A percentile compares a stretch with the other conserved stretches of the same genome.
phyloP scores from a whole-genome alignment of 495 filamentous ascomycete genomes.

The Tuber indicum region DNA sequence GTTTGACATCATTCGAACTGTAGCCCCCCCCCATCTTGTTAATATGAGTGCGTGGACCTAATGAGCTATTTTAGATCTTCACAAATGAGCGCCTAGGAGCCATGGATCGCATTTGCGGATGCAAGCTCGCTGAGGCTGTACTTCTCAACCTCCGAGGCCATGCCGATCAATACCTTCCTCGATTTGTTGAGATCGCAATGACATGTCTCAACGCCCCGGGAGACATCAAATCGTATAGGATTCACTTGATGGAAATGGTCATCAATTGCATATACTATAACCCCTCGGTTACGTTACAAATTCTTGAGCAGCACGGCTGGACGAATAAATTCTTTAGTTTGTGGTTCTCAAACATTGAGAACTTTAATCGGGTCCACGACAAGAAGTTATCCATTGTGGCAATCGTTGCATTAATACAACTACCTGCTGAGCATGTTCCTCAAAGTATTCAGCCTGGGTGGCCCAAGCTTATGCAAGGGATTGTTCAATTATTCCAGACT shows the following conservation, averaged over 20 bases:
- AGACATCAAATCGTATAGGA: slow-evolving; percentile 82
- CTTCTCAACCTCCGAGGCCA: slow-evolving; percentile 93
- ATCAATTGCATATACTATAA: slow-evolving; percentile 99
- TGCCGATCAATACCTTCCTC: slow-evolving; percentile 75
- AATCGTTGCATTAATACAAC: slow-evolving; percentile 72
- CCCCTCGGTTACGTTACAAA: slow-evolving; percentile 59
- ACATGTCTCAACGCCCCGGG: slow-evolving; percentile 57
- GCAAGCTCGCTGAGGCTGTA: slow-evolving; percentile 93
- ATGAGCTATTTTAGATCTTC: slow-evolving; percentile 47
- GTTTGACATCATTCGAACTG: slow-evolving; percentile 70
- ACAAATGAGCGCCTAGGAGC: slow-evolving; percentile 83
- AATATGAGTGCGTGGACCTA: neutral
- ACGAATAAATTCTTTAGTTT: slow-evolving; percentile 99
- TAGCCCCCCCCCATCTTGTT: slow-evolving; percentile 43
- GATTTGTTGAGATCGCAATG: slow-evolving; percentile 88
- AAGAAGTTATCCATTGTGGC: slow-evolving; percentile 96
- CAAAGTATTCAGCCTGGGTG: slow-evolving; percentile 87
- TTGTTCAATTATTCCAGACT: slow-evolving; percentile 84
- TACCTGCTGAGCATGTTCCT: slow-evolving; percentile 72
- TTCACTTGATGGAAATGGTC: slow-evolving; percentile 98
- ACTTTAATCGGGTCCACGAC: slow-evolving; percentile 89
- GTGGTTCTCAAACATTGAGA: slow-evolving; percentile 95
- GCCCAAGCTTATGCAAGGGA: slow-evolving; percentile 88
- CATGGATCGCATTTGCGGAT: slow-evolving; percentile 95
- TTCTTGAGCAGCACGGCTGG: slow-evolving; percentile 84